Evolutionary conservation across 2,329 filamentous ascomycete species (phyloP).

Genomic region (Cladophialophora exuberans): DNA sequence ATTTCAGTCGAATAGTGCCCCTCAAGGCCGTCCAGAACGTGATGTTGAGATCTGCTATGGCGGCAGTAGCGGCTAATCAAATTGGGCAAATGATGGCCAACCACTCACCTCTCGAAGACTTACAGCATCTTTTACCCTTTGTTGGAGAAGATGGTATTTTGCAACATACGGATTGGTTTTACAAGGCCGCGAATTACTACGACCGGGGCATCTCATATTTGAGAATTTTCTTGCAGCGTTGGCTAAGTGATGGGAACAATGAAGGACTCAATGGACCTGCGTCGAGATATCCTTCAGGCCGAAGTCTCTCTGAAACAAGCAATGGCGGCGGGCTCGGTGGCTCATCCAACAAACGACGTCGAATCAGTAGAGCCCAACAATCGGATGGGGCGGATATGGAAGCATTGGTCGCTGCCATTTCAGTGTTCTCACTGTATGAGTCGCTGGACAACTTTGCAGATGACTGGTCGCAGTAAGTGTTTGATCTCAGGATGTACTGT

Average conservation of each 20-base stretch:
- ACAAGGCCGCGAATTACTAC: constrained; percentile 65
- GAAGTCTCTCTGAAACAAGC: constrained; percentile 15
- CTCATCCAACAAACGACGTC: constrained; percentile 42
- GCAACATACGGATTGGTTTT: constrained; percentile 58
- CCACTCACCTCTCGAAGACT: constrained; percentile 17
- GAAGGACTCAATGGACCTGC: constrained; percentile 22
- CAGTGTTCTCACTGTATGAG: constrained; percentile 69
- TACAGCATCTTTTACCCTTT: constrained; percentile 26
- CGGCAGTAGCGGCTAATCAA: constrained; percentile 46
- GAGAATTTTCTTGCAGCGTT: constrained; percentile 43
- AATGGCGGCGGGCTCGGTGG: background rate
- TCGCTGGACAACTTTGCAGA: constrained; percentile 66
- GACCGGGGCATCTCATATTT: constrained; percentile 59
- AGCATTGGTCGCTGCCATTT: constrained; percentile 66
- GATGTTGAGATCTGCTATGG: constrained; percentile 42
- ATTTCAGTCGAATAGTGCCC: constrained; percentile 43
- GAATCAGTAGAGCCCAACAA: constrained; percentile 32
- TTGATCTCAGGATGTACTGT: too few species aligned
- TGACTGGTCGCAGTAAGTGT: constrained; percentile 59
- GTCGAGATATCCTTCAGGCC: constrained; percentile 19
- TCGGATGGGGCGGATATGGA: constrained; percentile 49
- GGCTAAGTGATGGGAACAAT: constrained; percentile 35
- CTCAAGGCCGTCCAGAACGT: constrained; percentile 41
- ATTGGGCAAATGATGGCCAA: constrained; percentile 33
- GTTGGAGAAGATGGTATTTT: constrained; percentile 23